A percentile compares a stretch with the other conserved stretches of the same genome.
Conservation (phyloP, 2,329 filamentous ascomycete genomes). For the Fonsecaea nubica region DNA sequence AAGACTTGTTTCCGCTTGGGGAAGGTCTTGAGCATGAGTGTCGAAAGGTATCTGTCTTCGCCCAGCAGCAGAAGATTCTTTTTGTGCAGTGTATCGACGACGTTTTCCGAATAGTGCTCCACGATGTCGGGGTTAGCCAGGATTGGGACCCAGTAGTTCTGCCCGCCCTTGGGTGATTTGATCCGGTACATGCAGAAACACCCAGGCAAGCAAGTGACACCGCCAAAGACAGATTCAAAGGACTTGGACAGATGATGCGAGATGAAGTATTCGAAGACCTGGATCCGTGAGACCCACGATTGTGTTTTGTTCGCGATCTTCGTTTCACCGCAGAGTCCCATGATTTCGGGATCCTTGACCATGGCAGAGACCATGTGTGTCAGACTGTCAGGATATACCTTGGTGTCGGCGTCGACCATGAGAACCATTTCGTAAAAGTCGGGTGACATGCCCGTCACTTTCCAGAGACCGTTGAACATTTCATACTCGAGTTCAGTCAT, state of each 20-base stretch:
- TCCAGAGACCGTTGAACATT: constrained; percentile 99
- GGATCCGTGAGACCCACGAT: constrained; percentile 95
- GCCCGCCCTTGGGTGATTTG: constrained; percentile 96
- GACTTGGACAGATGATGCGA: constrained; percentile 96
- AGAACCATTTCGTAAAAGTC: constrained; percentile 98
- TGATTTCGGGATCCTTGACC: constrained; percentile 98
- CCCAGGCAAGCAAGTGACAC: constrained; percentile 96
- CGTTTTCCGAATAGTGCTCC: constrained; percentile 98
- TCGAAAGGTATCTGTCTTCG: constrained; percentile 94
- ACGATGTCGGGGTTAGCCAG: constrained; percentile 98
- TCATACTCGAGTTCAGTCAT: constrained; percentile 99
- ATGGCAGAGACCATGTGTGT: constrained; percentile 99
- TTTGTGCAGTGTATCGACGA: constrained; percentile 97
- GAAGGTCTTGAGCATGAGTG: constrained; percentile 97
- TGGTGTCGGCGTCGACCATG: constrained; percentile 99
- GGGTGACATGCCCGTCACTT: constrained; percentile 95
- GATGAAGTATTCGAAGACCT: constrained; percentile 97
- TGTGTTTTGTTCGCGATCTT: constrained; percentile 99
- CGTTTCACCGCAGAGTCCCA: constrained; percentile 98
- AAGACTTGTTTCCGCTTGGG: constrained; percentile 99
- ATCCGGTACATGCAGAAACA: constrained; percentile 99
- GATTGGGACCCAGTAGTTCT: constrained; percentile 99
- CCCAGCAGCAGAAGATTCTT: constrained; percentile 92
- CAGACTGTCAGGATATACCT: constrained; percentile 96
- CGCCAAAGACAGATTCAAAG: constrained; percentile 97